Evolutionary conservation across 139 green algal species (phyloP).

Genomic region (Astrephomene gubernaculifera): DNA sequence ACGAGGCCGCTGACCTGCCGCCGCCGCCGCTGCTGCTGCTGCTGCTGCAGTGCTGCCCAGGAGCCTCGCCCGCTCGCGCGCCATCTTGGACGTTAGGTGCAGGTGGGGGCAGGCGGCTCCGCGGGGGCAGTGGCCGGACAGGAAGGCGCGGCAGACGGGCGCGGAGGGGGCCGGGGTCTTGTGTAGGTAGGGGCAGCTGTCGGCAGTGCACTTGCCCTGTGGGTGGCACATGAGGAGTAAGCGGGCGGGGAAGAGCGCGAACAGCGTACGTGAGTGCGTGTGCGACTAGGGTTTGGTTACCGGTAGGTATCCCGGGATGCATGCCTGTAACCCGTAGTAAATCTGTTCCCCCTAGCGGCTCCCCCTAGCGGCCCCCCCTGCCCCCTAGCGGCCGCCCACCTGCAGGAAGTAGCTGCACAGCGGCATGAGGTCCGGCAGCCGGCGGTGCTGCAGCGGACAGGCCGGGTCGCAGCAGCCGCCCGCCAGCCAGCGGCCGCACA

Average conservation of each 20-base stretch:
- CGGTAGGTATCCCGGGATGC: too few species aligned
- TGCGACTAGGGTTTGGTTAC: too few species aligned
- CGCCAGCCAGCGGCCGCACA: slow-evolving; percentile 76
- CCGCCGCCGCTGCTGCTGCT: too few species aligned
- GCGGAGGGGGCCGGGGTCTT: slow-evolving; percentile 63
- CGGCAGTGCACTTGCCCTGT: slow-evolving; percentile 73
- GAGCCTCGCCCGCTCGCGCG: slow-evolving; percentile 6
- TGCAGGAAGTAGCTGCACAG: slow-evolving; percentile 77
- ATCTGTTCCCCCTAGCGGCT: too few species aligned
- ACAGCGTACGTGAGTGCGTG: neutral
- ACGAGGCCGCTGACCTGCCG: too few species aligned
- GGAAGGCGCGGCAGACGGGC: slow-evolving; percentile 70
- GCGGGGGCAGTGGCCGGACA: slow-evolving; percentile 69
- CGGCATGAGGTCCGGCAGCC: slow-evolving; percentile 75
- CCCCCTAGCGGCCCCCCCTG: neutral
- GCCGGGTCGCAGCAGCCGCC: slow-evolving; percentile 56
- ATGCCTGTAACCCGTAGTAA: too few species aligned
- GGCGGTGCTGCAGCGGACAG: slow-evolving; percentile 75
- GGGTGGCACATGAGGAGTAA: neutral
- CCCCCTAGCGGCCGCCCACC: slow-evolving; percentile 42
- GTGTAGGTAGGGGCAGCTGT: slow-evolving; percentile 77
- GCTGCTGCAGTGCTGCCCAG: neutral
- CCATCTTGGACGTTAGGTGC: slow-evolving; percentile 70
- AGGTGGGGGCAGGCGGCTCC: slow-evolving; percentile 66
- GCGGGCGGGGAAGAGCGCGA: neutral